Evolutionary conservation across 2,329 filamentous ascomycete species (phyloP), one percentile per base, ranked within the genome.

Genomic region (Apiospora arundinis): DNA sequence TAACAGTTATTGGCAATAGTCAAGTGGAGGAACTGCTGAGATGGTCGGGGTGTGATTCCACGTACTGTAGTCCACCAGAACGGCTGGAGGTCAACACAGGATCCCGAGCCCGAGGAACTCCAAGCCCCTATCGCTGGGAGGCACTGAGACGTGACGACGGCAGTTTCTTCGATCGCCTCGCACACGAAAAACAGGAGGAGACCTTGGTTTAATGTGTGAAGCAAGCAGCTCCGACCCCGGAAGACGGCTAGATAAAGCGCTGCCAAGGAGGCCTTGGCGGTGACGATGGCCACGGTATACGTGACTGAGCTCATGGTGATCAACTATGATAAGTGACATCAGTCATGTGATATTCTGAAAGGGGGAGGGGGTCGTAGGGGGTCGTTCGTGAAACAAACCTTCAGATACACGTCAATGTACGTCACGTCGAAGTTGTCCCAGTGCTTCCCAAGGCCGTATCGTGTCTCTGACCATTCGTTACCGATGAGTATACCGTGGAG

Each of bases 41-140:
- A 45, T n/a, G n/a, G n/a, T 14, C 4, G 42, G 12, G 12, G 2
- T 45, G 42, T 2, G 14, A 45, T 45, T 45, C 42, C 42, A 45
- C 80, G 76, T 70, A 81, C 80, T 1, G 79, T 78, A 16, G 70
- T 73, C 75, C 80, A 82, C 78, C 78, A 81, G 2, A 81, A 71
- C 21, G 79, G 76, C 23, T 74, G 74, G 28, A 81, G 65, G 63
- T 80, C 73, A 12, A 78, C 52, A 23, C 78, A 81, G 21, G 74
- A 68, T 21, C 78, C 77, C 7, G 73, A 52, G 40, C 75, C 48
- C 8, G 71, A 69, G 21, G 76, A 72, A 2, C 73, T 69, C 75
- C 76, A 81, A n/a, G 78, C 74, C 28, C 78, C 79, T 5, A 44
- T 68, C 2, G 80, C 49, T 0, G 79, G 79, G 0, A 67, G 72